Percentiles rank a stretch among this genome's conserved stretches.
Conservation (phyloP, 176 grass and related monocot species). For the Aegilops longissima region DNA sequence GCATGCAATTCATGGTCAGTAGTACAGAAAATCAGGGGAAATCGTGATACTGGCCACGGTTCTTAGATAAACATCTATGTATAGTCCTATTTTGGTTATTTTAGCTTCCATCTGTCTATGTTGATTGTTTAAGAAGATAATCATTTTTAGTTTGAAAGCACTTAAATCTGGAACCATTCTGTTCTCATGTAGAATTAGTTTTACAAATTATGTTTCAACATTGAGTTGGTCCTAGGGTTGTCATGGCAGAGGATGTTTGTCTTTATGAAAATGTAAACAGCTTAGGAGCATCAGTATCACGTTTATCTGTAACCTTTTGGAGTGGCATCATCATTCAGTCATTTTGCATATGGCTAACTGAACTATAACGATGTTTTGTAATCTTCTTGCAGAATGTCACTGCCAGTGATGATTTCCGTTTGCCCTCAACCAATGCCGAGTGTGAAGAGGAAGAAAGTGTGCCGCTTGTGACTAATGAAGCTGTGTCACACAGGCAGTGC, state of each 20-base stretch:
- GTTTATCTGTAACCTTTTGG: background rate
- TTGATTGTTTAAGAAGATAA: slow-evolving; percentile 4
- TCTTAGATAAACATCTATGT: background rate
- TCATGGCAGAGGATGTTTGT: background rate
- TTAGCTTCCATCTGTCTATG: background rate
- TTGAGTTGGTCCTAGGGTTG: background rate
- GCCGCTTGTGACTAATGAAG: slow-evolving; percentile 59
- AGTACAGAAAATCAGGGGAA: slow-evolving; percentile 13
- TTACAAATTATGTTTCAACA: background rate
- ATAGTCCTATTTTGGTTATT: background rate
- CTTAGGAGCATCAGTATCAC: background rate
- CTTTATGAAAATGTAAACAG: background rate
- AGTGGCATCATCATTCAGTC: background rate
- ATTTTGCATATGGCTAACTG: background rate
- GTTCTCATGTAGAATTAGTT: background rate
- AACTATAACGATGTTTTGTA: slow-evolving; percentile 4
- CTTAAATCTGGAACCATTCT: background rate
- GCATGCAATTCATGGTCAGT: background rate
- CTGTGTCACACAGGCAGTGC: slow-evolving; percentile 35
- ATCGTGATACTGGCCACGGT: background rate
- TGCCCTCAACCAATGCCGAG: slow-evolving; percentile 23
- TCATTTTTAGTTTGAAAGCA: background rate
- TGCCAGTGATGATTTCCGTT: slow-evolving; percentile 15
- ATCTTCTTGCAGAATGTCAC: slow-evolving; percentile 46
- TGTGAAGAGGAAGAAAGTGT: slow-evolving; percentile 33